These are phyloP conservation scores for Ophiostoma sp. DNA, from an alignment of 2,329 filamentous ascomycete species.

Conservation along the genomic window DNA sequence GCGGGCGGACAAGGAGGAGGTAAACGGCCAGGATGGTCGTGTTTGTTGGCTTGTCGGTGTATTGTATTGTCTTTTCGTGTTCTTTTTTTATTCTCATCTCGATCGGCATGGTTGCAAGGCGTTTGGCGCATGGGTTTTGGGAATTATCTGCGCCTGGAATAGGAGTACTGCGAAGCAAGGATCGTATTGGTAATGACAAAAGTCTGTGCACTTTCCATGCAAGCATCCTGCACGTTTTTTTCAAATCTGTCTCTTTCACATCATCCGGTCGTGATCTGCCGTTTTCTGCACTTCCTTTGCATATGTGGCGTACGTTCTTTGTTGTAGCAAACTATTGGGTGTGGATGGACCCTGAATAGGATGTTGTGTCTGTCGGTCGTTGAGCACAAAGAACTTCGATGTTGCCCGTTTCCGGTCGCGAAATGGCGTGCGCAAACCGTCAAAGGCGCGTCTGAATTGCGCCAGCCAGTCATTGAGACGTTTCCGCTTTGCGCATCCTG, in stretches of 20 bases:
- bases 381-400: background rate
- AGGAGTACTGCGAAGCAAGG: background rate
- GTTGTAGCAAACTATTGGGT: background rate
- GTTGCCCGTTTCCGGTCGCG: background rate
- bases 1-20: constrained; percentile 43
- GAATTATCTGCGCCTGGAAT: background rate
- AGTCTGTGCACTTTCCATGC: background rate
- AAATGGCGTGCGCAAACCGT: background rate
- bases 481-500: background rate
- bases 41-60: background rate
- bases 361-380: background rate
- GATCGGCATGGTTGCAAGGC: constrained; percentile 1
- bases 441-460: background rate
- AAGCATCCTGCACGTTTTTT: background rate
- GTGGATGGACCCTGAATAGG: background rate
- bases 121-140: constrained; percentile 10
- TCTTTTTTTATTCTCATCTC: background rate
- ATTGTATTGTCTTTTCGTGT: background rate
- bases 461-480: background rate
- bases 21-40: background rate
- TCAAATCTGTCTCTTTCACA: background rate
- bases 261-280: background rate
- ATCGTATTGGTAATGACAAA: background rate
- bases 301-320: background rate
- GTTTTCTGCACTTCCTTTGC: background rate